phyloP scores from a whole-genome alignment of 768 basidiomycete species.

The Termitomyces sp. region DNA sequence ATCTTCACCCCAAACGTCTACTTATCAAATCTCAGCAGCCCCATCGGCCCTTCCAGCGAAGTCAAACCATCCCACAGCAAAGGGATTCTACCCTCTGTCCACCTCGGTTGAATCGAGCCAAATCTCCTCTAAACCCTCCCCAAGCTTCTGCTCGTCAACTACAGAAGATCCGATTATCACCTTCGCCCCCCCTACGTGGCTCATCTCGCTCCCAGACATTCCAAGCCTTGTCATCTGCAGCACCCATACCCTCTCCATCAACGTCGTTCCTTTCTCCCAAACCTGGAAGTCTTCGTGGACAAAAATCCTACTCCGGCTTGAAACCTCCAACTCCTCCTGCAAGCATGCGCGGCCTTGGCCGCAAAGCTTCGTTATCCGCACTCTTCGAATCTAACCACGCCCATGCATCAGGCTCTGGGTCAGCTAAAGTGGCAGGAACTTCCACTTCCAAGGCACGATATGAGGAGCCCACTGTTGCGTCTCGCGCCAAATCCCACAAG shows the following conservation, averaged over 20 bases:
- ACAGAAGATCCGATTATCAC: constrained; percentile 63
- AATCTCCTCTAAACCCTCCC: constrained; percentile 69
- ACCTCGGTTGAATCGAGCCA: constrained; percentile 65
- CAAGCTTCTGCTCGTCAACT: constrained; percentile 67
- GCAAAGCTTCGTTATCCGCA: constrained; percentile 79
- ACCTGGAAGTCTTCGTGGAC: constrained; percentile 72
- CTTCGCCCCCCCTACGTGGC: constrained; percentile 63
- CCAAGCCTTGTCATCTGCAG: constrained; percentile 50
- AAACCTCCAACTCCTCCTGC: constrained; percentile 74
- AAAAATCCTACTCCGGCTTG: constrained; percentile 81
- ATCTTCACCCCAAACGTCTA: constrained; percentile 77
- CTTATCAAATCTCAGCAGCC: constrained; percentile 45
- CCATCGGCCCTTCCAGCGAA: constrained; percentile 45
- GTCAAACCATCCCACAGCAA: constrained; percentile 57
- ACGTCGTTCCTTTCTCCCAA: constrained; percentile 63
- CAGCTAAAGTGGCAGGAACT: constrained; percentile 29
- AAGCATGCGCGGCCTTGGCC: constrained; percentile 56
- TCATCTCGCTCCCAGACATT: constrained; percentile 58
- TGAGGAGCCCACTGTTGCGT: constrained; percentile 77
- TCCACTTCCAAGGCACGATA: constrained; percentile 52
- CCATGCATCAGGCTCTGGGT: constrained; percentile 55
- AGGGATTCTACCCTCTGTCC: constrained; percentile 52
- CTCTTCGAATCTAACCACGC: constrained; percentile 58
- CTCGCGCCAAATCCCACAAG: constrained; percentile 70
- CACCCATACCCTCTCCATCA: constrained; percentile 46